Base-by-base conservation (phyloP, 2,329 filamentous ascomycete genomes). In the Aspergillus viridinutans region DNA sequence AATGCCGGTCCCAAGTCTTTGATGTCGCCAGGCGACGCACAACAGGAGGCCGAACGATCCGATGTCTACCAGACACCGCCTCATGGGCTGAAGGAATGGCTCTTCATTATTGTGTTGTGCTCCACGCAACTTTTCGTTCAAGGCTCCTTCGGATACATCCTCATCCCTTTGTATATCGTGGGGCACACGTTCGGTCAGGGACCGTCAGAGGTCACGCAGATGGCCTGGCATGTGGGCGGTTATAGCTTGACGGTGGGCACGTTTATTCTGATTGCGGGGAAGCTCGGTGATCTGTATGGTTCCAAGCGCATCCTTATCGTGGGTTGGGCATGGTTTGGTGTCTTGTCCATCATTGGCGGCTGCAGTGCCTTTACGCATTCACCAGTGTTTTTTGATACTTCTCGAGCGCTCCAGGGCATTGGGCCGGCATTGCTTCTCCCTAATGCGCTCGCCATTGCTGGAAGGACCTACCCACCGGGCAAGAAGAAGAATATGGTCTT, bases 381-480 rank as follows among this genome's bases (percentile, higher is more conserved):
- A 77, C n/a, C 42, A 6, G 71, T 76, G 1, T 70, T 82, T 12
- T 83, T 84, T 62, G 75, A 81, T 57, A 72, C 80, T 38, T 75
- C 77, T n/a, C 76, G 84, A 5, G 81, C 80, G 0, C 67, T 85
- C 2, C 83, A 86, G 59, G 83, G 73, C 3, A 64, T 76, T 6
- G 87, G 87, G 0, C 83, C 85, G 0, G 85, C 85, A 0, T 75
- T 90, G 35, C 73, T 81, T 10, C 74, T 89, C 25, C 87, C 87
- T 0, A 90, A 88, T 59, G 84, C 78, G 0, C 71, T 89, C 23
- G 86, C 85, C 2, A 76, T 90, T 12, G 69, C 89, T 0, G 85
- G 85, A 2, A 74, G 76, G 0, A 78, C 81, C 0, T 88, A 87
- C 61, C 72, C 76, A 0, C 82, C 82, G 0, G 85, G 85, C 0